Evolutionary conservation across 768 basidiomycete species (phyloP), one percentile per base, ranked within the genome.

Genomic region (Cystobasidium tubakii): DNA sequence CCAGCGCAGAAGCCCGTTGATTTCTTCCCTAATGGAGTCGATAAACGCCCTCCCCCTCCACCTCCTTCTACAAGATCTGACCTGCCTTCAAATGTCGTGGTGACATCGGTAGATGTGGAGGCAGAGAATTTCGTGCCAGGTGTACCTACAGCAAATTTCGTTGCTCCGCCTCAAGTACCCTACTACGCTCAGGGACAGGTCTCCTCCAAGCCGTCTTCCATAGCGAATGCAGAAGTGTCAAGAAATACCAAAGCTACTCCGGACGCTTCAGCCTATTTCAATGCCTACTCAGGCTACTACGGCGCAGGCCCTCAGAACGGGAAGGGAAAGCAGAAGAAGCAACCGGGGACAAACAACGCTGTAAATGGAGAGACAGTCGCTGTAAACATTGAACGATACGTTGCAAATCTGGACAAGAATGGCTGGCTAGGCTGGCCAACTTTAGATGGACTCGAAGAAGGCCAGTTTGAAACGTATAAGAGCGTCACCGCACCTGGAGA

Each of bases 31-130:
- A 34, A 60, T 25, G 29, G 57, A 21, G 25, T 29, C 17, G 29
- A 31, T 31, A 60, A 27, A 31, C 50, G 69, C 9, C 69, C 54
- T 12, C 69, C 54, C 3, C 69, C 69, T 10, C 69, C 69, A n/a
- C 69, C 53, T 17, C 77, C 77, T 0, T 62, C 50, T 4, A 57
- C 75, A 29, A 44, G 76, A 3, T 36, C 34, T 1, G 75, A 78
- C 43, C 72, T 78, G 0, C 78, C 79, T 0, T 36, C 67, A 2
- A 73, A 74, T 44, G 62, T 80, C 12, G 63, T 77, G 15, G 77
- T 80, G 1, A 79, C 79, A 6, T 43, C 31, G 15, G 76, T 80
- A 7, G 66, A 80, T 29, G 79, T 80, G 23, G 78, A 79, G 44
- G 74, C 29, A 1, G 62, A 67, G 25, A 57, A 46, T 0, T 80